Conservation (phyloP, 2,329 filamentous ascomycete genomes). For the Ploettnerulaceae sp. region DNA sequence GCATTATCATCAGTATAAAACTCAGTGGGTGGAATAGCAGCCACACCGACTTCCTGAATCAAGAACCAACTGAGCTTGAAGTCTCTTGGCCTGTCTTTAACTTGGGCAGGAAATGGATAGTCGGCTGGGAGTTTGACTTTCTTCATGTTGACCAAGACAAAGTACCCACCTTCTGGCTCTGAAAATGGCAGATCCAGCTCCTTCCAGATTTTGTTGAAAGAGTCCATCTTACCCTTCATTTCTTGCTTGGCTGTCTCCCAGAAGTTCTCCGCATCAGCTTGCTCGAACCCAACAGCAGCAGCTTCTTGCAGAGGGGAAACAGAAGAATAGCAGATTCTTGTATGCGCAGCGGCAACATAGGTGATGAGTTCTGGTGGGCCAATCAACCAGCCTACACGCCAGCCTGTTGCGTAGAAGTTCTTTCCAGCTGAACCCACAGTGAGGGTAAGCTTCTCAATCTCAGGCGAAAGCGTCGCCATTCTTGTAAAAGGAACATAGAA, state of each 20-base stretch:
- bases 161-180: conserved; percentile 95
- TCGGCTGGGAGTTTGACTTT: conserved; percentile 78
- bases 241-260: conserved; percentile 79
- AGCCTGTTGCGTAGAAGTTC: conserved; percentile 97
- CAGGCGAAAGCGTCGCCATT: conserved; percentile 83
- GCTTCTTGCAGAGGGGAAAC: conserved; percentile 94
- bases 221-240: conserved; percentile 84
- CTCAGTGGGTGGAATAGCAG: conserved; percentile 92
- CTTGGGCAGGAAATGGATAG: conserved; percentile 87
- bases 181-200: conserved; percentile 59
- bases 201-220: conserved; percentile 77
- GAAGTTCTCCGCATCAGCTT: conserved; percentile 79
- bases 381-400: conserved; percentile 93
- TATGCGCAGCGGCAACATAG: conserved; percentile 88
- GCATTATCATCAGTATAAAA: conserved; percentile 88
- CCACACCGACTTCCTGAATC: conserved; percentile 93
- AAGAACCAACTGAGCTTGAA: conserved; percentile 96
- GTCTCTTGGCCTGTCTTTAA: conserved; percentile 79
- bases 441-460: conserved; percentile 80
- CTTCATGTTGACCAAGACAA: conserved; percentile 88
- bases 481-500: conserved; percentile 95
- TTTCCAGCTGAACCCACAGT: conserved; percentile 96
- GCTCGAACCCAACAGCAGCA: conserved; percentile 86
- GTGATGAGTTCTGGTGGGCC: conserved; percentile 85
- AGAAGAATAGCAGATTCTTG: conserved; percentile 90